Evolutionary conservation across 2,329 filamentous ascomycete species (phyloP).

Genomic region (Penicillium sp.): DNA sequence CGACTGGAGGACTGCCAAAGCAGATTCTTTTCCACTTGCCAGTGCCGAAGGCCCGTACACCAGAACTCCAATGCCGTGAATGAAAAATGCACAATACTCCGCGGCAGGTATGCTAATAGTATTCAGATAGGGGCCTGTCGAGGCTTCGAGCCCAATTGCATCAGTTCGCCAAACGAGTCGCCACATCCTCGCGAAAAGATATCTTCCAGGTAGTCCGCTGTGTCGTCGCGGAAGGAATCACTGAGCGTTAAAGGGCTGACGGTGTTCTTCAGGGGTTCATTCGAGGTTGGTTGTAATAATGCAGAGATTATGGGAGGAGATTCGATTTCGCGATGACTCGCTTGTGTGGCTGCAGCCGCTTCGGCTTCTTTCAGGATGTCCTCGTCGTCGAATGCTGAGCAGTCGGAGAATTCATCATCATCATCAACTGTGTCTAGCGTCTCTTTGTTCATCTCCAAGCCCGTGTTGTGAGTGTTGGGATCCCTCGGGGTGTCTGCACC

Average conservation of each 20-base stretch:
- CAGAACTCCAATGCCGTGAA: neutral
- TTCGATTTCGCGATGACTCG: neutral
- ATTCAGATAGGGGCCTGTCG: neutral
- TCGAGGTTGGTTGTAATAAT: neutral
- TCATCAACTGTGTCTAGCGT: slow-evolving; percentile 12
- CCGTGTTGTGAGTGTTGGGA: neutral
- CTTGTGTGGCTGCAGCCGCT: slow-evolving; percentile 7
- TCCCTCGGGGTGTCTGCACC: slow-evolving; percentile 1
- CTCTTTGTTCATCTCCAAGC: neutral
- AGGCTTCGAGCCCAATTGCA: slow-evolving; percentile 6
- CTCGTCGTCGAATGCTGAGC: slow-evolving; percentile 33
- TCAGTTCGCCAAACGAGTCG: slow-evolving; percentile 19
- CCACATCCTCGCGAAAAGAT: slow-evolving; percentile 16
- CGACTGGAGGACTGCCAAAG: neutral
- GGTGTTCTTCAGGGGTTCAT: neutral
- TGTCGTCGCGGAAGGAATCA: slow-evolving; percentile 38
- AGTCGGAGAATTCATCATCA: slow-evolving; percentile 36
- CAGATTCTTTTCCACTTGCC: neutral
- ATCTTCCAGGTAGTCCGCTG: slow-evolving; percentile 29
- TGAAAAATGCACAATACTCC: neutral
- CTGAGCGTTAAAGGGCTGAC: slow-evolving; percentile 8
- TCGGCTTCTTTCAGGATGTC: slow-evolving; percentile 28
- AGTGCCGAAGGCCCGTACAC: neutral
- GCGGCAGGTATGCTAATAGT: neutral
- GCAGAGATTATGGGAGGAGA: neutral